Percentiles rank a stretch among this genome's conserved stretches.
Conservation (phyloP, 371 early-diverging fungal species). For the Parasitella parasitica region DNA sequence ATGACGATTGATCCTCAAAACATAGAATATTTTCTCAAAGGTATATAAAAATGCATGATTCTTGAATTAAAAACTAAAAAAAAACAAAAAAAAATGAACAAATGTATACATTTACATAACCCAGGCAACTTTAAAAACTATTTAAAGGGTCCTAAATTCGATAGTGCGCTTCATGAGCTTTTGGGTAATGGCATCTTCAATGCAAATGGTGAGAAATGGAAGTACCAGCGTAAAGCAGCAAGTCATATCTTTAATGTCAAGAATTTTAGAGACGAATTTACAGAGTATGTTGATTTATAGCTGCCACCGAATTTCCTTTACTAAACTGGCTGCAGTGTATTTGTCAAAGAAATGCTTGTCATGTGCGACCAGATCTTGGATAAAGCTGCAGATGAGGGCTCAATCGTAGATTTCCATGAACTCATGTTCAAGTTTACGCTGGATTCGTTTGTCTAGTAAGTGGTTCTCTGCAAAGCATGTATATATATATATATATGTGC, state of each 20-base stretch:
- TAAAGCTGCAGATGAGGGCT: constrained; percentile 22
- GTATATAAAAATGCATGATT: neutral
- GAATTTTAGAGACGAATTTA: constrained; percentile 70
- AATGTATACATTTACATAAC: neutral
- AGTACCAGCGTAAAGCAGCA: constrained; percentile 67
- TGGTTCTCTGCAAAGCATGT: no score
- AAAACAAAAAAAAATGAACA: no score
- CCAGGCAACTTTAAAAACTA: constrained; percentile 61
- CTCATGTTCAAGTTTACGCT: constrained; percentile 53
- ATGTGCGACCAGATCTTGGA: constrained; percentile 28
- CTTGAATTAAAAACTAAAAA: no score
- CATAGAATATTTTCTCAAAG: constrained; percentile 33
- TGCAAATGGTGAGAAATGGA: constrained; percentile 68
- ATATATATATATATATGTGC: no score
- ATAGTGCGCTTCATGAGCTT: constrained; percentile 36
- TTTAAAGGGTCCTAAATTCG: constrained; percentile 49
- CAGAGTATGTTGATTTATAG: constrained; percentile 23
- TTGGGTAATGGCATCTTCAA: constrained; percentile 78
- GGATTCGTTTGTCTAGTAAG: constrained; percentile 57
- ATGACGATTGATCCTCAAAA: constrained; percentile 47
- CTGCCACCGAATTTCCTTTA: no score
- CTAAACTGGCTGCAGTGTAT: constrained; percentile 28
- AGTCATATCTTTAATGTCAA: constrained; percentile 70
- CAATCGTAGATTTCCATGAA: constrained; percentile 41
- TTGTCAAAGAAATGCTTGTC: constrained; percentile 44